phyloP scores from a whole-genome alignment of 2,329 filamentous ascomycete genomes.

The Calonectria pauciramosa region DNA sequence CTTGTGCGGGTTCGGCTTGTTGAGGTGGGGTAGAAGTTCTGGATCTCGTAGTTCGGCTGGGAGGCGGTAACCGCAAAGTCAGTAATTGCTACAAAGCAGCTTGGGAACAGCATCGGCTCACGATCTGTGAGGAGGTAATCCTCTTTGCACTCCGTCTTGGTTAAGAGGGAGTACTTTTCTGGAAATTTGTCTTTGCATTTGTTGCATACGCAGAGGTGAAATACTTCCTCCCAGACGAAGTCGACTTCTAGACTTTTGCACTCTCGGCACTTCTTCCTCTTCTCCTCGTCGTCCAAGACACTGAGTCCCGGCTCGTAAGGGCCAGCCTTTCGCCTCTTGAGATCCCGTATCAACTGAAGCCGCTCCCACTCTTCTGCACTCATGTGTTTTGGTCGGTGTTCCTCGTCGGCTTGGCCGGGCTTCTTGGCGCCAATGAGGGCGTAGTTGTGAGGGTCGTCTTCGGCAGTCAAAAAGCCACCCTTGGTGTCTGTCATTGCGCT shows the following conservation, averaged over 20 bases:
- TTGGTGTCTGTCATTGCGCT: conserved; percentile 98
- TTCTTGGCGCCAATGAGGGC: conserved; percentile 67
- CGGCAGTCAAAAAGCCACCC: conserved; percentile 90
- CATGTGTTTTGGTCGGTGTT: conserved; percentile 87
- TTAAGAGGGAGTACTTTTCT: conserved; percentile 94
- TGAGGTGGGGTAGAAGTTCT: conserved; percentile 87
- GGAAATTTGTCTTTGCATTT: conserved; percentile 90
- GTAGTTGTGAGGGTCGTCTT: conserved; percentile 92
- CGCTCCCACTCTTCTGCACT: conserved; percentile 92
- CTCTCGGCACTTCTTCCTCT: conserved; percentile 84
- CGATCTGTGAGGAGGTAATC: conserved; percentile 96
- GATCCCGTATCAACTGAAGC: conserved; percentile 78
- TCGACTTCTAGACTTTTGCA: conserved; percentile 90
- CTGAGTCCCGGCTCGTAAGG: conserved; percentile 93
- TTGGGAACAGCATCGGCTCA: conserved; percentile 58
- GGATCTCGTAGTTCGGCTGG: conserved; percentile 90
- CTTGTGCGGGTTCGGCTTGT: conserved; percentile 94
- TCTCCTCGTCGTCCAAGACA: conserved; percentile 73
- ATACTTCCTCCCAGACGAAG: conserved; percentile 92
- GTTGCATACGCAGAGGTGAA: conserved; percentile 81
- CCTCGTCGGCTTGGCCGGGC: conserved; percentile 50
- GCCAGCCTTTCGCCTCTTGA: conserved; percentile 81
- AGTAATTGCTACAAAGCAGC: conserved; percentile 18
- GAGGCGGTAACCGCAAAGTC: conserved; percentile 60
- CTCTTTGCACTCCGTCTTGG: conserved; percentile 95